Conservation (phyloP, 2,329 filamentous ascomycete species). For the Scedosporium apiospermum region DNA sequence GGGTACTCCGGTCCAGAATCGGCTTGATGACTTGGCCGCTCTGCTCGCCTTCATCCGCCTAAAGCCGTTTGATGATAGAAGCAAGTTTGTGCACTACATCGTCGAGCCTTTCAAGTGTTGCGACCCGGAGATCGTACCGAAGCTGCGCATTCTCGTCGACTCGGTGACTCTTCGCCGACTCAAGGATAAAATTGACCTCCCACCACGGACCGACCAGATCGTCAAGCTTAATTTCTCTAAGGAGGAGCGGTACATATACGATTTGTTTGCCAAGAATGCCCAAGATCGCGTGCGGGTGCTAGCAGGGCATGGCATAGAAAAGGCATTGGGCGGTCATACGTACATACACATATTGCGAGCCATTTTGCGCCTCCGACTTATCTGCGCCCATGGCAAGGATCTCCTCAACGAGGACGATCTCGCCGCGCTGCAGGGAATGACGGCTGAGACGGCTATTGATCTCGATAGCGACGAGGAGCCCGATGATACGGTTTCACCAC, state of each 20-base stretch:
- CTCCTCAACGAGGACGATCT: conserved; percentile 78
- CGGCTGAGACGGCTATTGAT: conserved; percentile 78
- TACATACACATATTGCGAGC: conserved; percentile 91
- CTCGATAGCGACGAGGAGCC: conserved; percentile 70
- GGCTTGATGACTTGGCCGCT: conserved; percentile 79
- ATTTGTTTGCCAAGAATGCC: conserved; percentile 75
- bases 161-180: conserved; percentile 87
- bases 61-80: conserved; percentile 72
- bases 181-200: conserved; percentile 84
- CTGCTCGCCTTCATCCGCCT: conserved; percentile 78
- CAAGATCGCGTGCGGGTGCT: conserved; percentile 72
- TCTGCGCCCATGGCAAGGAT: conserved; percentile 92
- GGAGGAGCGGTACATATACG: conserved; percentile 69
- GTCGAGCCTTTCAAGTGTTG: conserved; percentile 79
- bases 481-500: conserved; percentile 38
- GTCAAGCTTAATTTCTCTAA: conserved; percentile 65
- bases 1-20: conserved; percentile 90
- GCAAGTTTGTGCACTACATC: conserved; percentile 70
- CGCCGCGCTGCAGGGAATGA: conserved; percentile 68
- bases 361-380: conserved; percentile 78
- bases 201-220: conserved; percentile 62
- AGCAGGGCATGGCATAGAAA: conserved; percentile 45
- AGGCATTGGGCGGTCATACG: conserved; percentile 69
- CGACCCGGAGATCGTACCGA: conserved; percentile 73
- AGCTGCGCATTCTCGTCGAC: conserved; percentile 81